Percentiles rank a stretch among this genome's conserved stretches.
These are phyloP conservation scores for Colletotrichum tropicale DNA, from an alignment of 2,329 filamentous ascomycete species.

Conservation along the genomic window DNA sequence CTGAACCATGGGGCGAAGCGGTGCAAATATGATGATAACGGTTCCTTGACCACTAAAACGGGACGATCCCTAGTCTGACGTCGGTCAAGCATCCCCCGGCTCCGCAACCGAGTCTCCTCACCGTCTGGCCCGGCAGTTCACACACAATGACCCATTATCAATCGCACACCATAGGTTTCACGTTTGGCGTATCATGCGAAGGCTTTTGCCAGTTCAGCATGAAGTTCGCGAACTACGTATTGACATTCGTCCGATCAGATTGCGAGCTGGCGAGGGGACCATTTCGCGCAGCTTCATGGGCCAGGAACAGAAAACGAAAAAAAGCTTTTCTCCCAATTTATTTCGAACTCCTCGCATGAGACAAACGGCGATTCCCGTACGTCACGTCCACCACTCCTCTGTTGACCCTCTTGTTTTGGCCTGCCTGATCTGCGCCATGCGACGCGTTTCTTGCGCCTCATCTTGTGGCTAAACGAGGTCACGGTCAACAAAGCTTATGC, in stretches of 20 bases:
- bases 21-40: neutral
- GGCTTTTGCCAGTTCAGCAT: neutral
- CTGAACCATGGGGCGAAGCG: neutral
- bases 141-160: neutral
- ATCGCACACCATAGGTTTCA: slow-evolving; percentile 11
- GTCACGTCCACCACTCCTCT: neutral
- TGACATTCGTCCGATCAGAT: neutral
- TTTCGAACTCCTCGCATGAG: neutral
- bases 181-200: neutral
- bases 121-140: neutral
- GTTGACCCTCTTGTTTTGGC: neutral
- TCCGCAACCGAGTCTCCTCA: neutral
- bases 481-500: neutral
- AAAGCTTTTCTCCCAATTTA: neutral
- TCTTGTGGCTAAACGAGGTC: neutral
- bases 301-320: neutral
- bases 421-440: slow-evolving; percentile 12
- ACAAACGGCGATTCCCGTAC: neutral
- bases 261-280: neutral
- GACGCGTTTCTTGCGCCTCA: neutral
- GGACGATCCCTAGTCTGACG: neutral
- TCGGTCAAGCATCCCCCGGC: slow-evolving; percentile 1
- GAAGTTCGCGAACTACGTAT: neutral
- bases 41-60: neutral
- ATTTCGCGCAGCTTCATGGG: neutral